Base-by-base conservation (phyloP, 768 basidiomycete genomes). In the Tricholoma hemisulphureum region DNA sequence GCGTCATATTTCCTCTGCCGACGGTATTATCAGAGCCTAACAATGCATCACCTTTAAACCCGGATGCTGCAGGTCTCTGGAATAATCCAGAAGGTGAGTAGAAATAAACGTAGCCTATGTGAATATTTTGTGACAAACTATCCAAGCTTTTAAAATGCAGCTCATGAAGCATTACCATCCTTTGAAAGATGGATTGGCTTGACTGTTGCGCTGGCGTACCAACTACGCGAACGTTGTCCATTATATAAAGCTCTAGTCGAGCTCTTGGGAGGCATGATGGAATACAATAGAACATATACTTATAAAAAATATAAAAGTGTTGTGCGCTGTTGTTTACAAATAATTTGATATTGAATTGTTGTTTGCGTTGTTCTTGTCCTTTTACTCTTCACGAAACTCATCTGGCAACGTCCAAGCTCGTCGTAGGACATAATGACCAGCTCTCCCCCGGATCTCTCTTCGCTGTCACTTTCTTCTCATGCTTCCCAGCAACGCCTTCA, bases 31-130 rank as follows among this genome's bases (percentile, higher is more conserved):
- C 65, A 93, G 93, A 96, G 72, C 94, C 93, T 24, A 95, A 96
- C 78, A 95, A 95, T 69, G 89, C 88, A 14, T 95, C 93, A 6
- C 94, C 94, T 6, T 75, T 96, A 57, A 95, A 95, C 69, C 77
- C 87, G 6, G 93, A 95, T 62, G 94, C 94, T 2, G 90, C 93
- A 3, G 79, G 80, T 16, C 75, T 94, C 20, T 96, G 94, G 94
- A 81, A 78, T 60, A 79, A 81, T 34, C 80, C 85, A n/a, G 83
- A 83, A 60, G 84, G 89, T 87, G 39, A 35, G 60, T 55, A 46
- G 35, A 34, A 35, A 26, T 35, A 20, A 14, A 29, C 34, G n/a
- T 51, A 31, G 34, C 50, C 23, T 55, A 16, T 21, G 26, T 49
- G 61, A 14, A 52, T 45, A 59, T 57, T 58, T 55, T 31, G 14